phyloP scores from a whole-genome alignment of 129 eudicot genomes.

The Artemisia annua region DNA sequence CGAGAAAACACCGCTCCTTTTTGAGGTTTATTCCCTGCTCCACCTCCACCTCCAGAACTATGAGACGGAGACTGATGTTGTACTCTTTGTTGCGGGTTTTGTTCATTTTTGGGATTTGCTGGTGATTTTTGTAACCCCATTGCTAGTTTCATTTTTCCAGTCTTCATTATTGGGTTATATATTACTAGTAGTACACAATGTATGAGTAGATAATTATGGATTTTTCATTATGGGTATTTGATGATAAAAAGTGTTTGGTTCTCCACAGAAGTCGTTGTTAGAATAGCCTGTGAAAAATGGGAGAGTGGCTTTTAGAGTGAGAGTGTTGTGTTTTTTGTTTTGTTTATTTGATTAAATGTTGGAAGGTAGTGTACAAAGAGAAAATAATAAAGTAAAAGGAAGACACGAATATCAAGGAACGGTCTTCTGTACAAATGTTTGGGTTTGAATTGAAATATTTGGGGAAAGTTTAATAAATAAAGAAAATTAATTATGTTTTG shows the following conservation, averaged over 20 bases:
- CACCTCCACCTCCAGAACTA: slow-evolving; percentile 35
- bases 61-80: slow-evolving; percentile 26
- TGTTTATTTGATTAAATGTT: neutral
- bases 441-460: slow-evolving; percentile 33
- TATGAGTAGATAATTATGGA: neutral
- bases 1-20: slow-evolving; percentile 62
- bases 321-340: neutral
- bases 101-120: slow-evolving; percentile 26
- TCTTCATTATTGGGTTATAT: slow-evolving; percentile 46
- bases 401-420: slow-evolving; percentile 62
- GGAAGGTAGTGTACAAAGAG: slow-evolving; percentile 23
- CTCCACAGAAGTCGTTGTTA: slow-evolving; percentile 38
- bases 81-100: slow-evolving; percentile 16
- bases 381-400: neutral
- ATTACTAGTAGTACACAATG: neutral
- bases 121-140: slow-evolving; percentile 76
- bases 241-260: slow-evolving; percentile 9
- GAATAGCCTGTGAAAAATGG: slow-evolving; percentile 28
- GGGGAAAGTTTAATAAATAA: slow-evolving; percentile 36
- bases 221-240: slow-evolving; percentile 19
- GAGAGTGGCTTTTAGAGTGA: slow-evolving; percentile 1
- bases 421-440: slow-evolving; percentile 47
- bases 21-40: slow-evolving; percentile 39
- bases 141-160: slow-evolving; percentile 73
- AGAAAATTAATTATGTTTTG: neutral